Base-by-base conservation (phyloP, 1,284 basidiomycete species). In the Albatrellus sp. region DNA sequence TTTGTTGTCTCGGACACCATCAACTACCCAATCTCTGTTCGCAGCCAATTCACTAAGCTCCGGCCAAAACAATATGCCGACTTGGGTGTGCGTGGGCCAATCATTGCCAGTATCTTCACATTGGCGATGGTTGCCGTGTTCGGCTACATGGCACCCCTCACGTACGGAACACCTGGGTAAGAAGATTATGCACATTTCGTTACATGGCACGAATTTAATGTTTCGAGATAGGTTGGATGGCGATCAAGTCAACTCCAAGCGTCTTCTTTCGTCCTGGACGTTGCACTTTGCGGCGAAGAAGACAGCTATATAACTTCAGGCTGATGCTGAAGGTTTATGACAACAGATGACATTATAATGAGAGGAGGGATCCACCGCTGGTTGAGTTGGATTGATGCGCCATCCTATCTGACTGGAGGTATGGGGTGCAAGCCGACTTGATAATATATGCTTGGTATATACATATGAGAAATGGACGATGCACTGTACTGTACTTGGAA, bases 1-100 rank as follows among this genome's bases (percentile, higher is more conserved):
- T 98, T 97, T 64, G 70, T 98, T 50, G 65, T 91, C 43, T 87
- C 88, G 29, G 93, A 97, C 56, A 82, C 85, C 8, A 81, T 98
- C 61, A 93, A 98, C 67, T 94, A 79, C 60, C 96, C 96, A 1
- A 72, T 98, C 48, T 96, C 90, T 1, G 51, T 72, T 52, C 50
- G 64, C 57, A 69, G 90, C 58, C 46, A 69, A 60, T 57, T 57
- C 54, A 90, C 79, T 4, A 73, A 73, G 46, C 61, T 72, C 42
- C 70, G 77, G 45, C 77, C 78, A 8, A 60, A 65, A 4, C 72
- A 78, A 50, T 80, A 79, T 50, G 83, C 87, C 0, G 82, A 89
- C 55, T 68, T 89, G 20, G 80, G 81, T 30, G 59, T 80, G 53
- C 80, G 78, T 50, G 82, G 78, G 24, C 73, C 77, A 17, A 60